phyloP scores from a whole-genome alignment of 257 asterid species.

The Eustoma russellianum region DNA sequence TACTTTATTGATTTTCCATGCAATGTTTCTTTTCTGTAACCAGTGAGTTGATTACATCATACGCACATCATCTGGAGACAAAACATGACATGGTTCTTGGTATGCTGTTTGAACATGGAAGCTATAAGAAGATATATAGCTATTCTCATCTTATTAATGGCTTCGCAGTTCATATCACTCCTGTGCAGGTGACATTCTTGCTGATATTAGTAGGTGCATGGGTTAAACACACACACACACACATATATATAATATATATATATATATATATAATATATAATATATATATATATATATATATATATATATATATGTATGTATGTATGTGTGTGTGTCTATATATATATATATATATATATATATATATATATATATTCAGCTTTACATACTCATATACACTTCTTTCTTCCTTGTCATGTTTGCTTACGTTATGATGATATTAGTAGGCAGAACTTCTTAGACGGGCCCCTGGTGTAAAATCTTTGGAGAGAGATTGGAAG shows the following conservation, averaged over 20 bases:
- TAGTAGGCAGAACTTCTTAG: constrained; percentile 85
- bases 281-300: too few relatives aligned
- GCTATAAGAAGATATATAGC: constrained; percentile 84
- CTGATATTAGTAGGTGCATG: constrained; percentile 6
- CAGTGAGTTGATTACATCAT: constrained; percentile 66
- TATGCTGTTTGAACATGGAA: constrained; percentile 72
- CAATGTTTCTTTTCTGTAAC: background rate
- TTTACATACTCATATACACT: too few relatives aligned
- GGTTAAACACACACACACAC: background rate
- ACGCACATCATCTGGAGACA: constrained; percentile 68
- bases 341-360: too few relatives aligned
- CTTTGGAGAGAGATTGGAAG: constrained; percentile 94
- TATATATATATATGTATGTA: too few relatives aligned
- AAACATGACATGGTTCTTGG: constrained; percentile 95
- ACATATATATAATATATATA: too few relatives aligned
- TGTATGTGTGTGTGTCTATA: too few relatives aligned
- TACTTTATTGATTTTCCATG: constrained; percentile 7
- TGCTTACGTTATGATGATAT: constrained; percentile 36
- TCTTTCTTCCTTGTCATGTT: constrained; percentile 8
- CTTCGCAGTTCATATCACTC: constrained; percentile 74
- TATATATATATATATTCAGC: too few relatives aligned
- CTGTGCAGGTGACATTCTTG: constrained; percentile 74
- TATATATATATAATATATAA: too few relatives aligned
- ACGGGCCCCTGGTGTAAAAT: constrained; percentile 77
- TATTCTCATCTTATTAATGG: constrained; percentile 91